phyloP scores from a whole-genome alignment of 805 yeast species.

The Maudiozyma saulgeensis region DNA sequence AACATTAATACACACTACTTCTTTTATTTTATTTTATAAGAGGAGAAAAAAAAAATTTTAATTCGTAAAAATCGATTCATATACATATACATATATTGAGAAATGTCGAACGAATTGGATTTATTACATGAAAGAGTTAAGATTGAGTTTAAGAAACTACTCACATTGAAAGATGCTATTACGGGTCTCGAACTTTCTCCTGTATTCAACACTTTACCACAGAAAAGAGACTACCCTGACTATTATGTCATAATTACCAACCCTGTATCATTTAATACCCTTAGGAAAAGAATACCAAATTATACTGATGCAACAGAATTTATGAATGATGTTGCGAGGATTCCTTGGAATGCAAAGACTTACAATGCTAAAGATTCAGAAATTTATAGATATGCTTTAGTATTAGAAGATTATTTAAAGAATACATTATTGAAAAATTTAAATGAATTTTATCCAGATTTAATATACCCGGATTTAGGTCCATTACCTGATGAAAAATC shows the following conservation, averaged over 20 bases:
- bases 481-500: slow-evolving; percentile 46
- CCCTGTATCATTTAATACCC: slow-evolving; percentile 75
- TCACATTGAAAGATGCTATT: slow-evolving; percentile 18
- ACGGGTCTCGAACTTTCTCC: slow-evolving; percentile 24
- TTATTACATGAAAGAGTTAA: slow-evolving; percentile 1
- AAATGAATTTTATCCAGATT: slow-evolving; percentile 26
- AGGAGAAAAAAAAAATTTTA: too few species aligned
- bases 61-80: too few species aligned
- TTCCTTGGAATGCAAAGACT: slow-evolving; percentile 82
- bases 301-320: slow-evolving; percentile 61
- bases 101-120: background rate
- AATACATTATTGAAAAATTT: slow-evolving; percentile 30
- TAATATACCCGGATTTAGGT: slow-evolving; percentile 46
- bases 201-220: slow-evolving; percentile 43
- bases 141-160: slow-evolving; percentile 17
- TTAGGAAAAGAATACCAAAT: slow-evolving; percentile 48
- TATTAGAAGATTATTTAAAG: slow-evolving; percentile 34
- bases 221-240: slow-evolving; percentile 55
- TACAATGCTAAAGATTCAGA: slow-evolving; percentile 65
- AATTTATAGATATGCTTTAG: slow-evolving; percentile 59
- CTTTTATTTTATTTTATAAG: too few species aligned
- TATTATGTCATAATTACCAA: slow-evolving; percentile 69
- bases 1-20: too few species aligned
- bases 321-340: slow-evolving; percentile 68
- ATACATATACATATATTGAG: too few species aligned